A percentile compares a stretch with the other conserved stretches of the same genome.
These are phyloP conservation scores for Mycosphaerella arachidis DNA, from an alignment of 2,329 filamentous ascomycete species.

Conservation along the genomic window DNA sequence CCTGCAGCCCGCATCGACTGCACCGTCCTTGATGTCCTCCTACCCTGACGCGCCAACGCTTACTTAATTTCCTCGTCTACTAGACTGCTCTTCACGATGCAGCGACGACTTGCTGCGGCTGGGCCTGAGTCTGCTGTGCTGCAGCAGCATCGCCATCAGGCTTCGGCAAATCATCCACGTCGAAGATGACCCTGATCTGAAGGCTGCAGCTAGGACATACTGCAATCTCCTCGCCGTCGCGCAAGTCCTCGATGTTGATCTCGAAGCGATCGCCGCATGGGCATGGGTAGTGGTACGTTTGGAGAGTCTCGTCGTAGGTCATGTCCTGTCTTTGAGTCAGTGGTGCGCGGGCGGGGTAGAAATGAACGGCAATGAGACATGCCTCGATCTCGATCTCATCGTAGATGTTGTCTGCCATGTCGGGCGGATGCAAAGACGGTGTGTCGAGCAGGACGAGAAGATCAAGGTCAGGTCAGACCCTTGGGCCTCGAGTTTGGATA, in stretches of 20 bases:
- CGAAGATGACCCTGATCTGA: conserved; percentile 94
- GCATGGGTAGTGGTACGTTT: conserved; percentile 94
- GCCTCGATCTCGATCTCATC: conserved; percentile 94
- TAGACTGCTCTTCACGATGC: conserved; percentile 15
- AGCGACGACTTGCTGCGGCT: conserved; percentile 21
- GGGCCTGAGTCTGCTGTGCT: neutral
- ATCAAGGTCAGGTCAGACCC: neutral
- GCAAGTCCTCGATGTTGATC: conserved; percentile 76
- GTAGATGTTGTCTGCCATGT: conserved; percentile 58
- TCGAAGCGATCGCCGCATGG: conserved; percentile 89
- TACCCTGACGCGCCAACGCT: no score
- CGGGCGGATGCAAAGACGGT: neutral
- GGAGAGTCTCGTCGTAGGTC: conserved; percentile 75
- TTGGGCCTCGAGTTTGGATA: neutral
- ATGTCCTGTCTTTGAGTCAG: conserved; percentile 59
- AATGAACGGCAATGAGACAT: neutral
- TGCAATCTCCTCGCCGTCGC: conserved; percentile 88
- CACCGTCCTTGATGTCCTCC: neutral
- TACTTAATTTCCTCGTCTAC: no score
- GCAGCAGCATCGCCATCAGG: conserved; percentile 30
- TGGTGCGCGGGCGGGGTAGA: neutral
- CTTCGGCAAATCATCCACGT: conserved; percentile 56
- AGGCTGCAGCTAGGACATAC: conserved; percentile 96
- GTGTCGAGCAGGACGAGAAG: neutral
- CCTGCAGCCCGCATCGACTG: neutral